Conservation (phyloP, 345 rosid genomes). For the Nephelium lappaceum region DNA sequence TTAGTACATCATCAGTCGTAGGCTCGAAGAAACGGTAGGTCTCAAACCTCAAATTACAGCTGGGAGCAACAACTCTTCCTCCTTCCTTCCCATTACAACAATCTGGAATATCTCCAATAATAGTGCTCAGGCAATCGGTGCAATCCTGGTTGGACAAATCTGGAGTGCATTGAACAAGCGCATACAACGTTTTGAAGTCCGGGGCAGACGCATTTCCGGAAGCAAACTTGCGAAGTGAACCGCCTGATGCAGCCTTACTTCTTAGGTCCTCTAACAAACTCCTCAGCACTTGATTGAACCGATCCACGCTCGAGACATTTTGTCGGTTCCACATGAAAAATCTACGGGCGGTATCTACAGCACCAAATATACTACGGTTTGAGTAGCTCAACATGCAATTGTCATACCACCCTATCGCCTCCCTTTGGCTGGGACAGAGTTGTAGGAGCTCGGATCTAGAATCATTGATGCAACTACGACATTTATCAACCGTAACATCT, state of each 20-base stretch:
- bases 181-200: constrained; percentile 17
- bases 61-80: constrained; percentile 21
- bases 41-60: constrained; percentile 45
- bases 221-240: constrained; percentile 26
- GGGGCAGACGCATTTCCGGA: background rate
- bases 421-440: constrained; percentile 22
- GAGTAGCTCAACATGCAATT: constrained; percentile 32
- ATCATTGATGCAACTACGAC: constrained; percentile 37
- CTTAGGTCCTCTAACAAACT: constrained; percentile 19
- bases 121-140: constrained; percentile 13
- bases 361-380: background rate
- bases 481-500: constrained; percentile 28
- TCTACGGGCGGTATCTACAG: background rate
- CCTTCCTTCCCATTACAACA: constrained; percentile 22
- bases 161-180: constrained; percentile 47
- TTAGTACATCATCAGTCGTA: background rate
- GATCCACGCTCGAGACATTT: background rate
- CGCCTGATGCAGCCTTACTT: constrained; percentile 24
- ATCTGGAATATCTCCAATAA: constrained; percentile 7
- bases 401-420: constrained; percentile 21
- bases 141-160: constrained; percentile 29
- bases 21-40: constrained; percentile 24
- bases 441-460: constrained; percentile 19
- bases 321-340: background rate
- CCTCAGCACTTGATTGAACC: constrained; percentile 4